Percentiles rank a stretch among this genome's conserved stretches.
These are phyloP conservation scores for Phaffia australis DNA, from an alignment of 768 basidiomycete genomes.

Conservation along the genomic window DNA sequence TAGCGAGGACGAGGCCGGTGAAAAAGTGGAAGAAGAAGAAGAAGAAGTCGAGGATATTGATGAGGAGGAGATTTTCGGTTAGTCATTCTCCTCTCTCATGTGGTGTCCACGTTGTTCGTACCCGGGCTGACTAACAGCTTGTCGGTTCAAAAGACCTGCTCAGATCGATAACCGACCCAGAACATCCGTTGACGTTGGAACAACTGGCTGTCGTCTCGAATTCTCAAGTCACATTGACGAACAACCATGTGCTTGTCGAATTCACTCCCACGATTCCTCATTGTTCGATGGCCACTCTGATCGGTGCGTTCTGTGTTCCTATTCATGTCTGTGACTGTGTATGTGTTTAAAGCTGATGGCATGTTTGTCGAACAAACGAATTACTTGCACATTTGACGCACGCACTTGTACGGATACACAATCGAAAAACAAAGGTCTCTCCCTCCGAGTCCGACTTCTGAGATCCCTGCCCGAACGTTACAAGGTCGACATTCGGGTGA, in stretches of 20 bases:
- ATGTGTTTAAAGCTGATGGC: neutral
- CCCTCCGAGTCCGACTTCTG: conserved; percentile 81
- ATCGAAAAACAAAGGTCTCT: conserved; percentile 53
- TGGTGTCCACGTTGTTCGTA: neutral
- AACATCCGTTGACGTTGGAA: conserved; percentile 83
- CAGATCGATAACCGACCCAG: conserved; percentile 36
- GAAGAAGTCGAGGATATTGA: conserved; percentile 21
- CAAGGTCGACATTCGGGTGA: conserved; percentile 86
- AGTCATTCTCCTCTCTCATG: neutral
- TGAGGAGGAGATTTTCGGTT: conserved; percentile 21
- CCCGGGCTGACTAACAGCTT: neutral
- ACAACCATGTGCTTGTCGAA: conserved; percentile 69
- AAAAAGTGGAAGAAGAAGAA: neutral
- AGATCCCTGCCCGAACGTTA: conserved; percentile 82
- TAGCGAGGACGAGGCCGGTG: neutral
- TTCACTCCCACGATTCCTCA: conserved; percentile 97
- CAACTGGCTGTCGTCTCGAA: conserved; percentile 89
- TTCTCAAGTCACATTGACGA: conserved; percentile 58
- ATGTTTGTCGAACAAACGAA: too few species aligned
- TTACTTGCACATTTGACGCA: too few species aligned
- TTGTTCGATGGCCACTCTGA: conserved; percentile 93
- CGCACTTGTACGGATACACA: neutral
- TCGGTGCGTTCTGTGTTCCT: conserved; percentile 48
- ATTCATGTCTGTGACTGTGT: neutral
- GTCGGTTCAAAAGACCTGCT: conserved; percentile 14